These are phyloP conservation scores for Pittosporum tobira DNA, from an alignment of 129 eudicot species.

Conservation along the genomic window DNA sequence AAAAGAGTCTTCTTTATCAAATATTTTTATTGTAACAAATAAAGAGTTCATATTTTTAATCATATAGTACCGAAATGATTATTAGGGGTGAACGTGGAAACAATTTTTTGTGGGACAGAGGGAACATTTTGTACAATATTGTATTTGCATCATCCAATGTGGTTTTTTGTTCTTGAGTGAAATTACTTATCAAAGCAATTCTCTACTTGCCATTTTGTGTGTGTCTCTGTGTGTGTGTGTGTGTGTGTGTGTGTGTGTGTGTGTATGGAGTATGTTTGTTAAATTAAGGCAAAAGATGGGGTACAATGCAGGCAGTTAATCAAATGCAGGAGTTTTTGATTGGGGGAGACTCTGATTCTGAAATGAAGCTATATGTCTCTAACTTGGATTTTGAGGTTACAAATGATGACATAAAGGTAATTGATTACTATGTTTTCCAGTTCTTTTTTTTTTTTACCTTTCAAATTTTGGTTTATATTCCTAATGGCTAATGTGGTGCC, in stretches of 20 bases:
- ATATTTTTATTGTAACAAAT: neutral
- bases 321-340: conserved; percentile 22
- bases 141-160: neutral
- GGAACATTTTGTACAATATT: neutral
- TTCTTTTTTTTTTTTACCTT: neutral
- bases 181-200: neutral
- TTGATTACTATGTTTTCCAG: neutral
- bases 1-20: too few species aligned
- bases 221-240: neutral
- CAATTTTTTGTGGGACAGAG: neutral
- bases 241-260: neutral
- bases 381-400: conserved; percentile 43
- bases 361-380: conserved; percentile 39
- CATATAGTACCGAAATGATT: neutral
- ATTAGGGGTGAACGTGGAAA: neutral
- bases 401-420: conserved; percentile 51
- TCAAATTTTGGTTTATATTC: neutral
- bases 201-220: too few species aligned
- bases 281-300: conserved; percentile 15
- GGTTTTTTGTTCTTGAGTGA: neutral
- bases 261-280: neutral
- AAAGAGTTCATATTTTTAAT: neutral
- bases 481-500: neutral
- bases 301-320: conserved; percentile 26
- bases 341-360: conserved; percentile 20